Evolutionary conservation across 2,329 filamentous ascomycete genomes (phyloP), one percentile per base, ranked within the genome.

Genomic region (Colletotrichum higginsianum): DNA sequence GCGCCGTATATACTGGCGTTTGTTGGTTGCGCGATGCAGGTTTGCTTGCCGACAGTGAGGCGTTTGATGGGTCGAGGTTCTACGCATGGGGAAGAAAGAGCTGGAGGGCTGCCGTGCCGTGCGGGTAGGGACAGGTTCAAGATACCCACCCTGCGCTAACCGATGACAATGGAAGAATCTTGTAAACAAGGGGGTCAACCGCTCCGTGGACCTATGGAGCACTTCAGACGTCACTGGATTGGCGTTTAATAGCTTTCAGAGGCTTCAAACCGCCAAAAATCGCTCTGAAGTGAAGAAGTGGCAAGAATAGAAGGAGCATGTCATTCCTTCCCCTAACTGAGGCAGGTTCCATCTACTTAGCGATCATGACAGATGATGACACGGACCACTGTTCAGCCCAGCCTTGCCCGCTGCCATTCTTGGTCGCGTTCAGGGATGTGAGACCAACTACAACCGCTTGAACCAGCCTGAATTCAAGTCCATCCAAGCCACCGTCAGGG

Each of bases 11-110:
- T 63, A 53, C 52, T 53, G 53, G 69, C 66, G 58, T 55, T 58
- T 23, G 52, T 66, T 64, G 58, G 61, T 60, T 69, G 69, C 60
- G 69, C 65, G 60, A 64, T 64, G 21, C 65, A 53, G 62, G 40
- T 64, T 64, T 69, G 66, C 58, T 62, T 47, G 38, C 40, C 61
- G 61, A 47, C 58, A 64, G 61, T 67, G 61, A 74, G 73, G 71
- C 68, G 71, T 75, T 74, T 61, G 66, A 68, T 61, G 58, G 40
- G 62, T 68, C 46, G 61, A 68, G 63, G 69, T 66, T 73, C 60
- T 44, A 26, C 55, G 68, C 67, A 72, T 67, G 68, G 26, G 46
- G 52, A 60, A 73, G 69, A 75, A 67, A 67, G 68, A 70, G 65
- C 58, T 57, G 53, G 57, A 50, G 64, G 50, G 65, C 44, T 18